A percentile compares a stretch with the other conserved stretches of the same genome.
Evolutionary conservation across 225 moss, liverwort and hornwort genomes (phyloP).

Genomic region (Marchantia paleacea): DNA sequence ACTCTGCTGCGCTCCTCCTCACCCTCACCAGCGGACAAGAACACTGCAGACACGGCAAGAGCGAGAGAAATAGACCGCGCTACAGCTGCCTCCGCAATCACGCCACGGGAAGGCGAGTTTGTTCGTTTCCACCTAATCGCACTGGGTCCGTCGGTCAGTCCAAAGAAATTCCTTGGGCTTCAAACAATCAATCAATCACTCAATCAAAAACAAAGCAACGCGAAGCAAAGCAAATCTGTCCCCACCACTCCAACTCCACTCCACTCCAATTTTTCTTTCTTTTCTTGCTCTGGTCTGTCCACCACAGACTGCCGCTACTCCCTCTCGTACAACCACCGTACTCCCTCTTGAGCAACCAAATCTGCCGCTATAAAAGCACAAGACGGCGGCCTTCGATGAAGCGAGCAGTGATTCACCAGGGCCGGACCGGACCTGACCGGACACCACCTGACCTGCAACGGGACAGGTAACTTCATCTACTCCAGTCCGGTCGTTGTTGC

Average conservation of each 20-base stretch:
- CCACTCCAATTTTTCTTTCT: not conserved
- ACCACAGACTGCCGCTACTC: constrained; percentile 18
- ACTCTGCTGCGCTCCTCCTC: not conserved
- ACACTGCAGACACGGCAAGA: not conserved
- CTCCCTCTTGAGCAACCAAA: not conserved
- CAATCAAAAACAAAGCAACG: too few species aligned
- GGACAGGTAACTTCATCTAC: not conserved
- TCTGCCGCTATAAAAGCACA: not conserved
- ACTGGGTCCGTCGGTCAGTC: not conserved
- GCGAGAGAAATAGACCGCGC: not conserved
- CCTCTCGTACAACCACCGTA: not conserved
- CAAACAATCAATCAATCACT: constrained; percentile 6
- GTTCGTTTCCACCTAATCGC: not conserved
- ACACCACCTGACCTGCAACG: not conserved
- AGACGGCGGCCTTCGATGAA: not conserved
- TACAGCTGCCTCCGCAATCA: not conserved
- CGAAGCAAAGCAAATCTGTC: not conserved
- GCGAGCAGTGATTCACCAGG: not conserved
- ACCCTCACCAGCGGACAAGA: not conserved
- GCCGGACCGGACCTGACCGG: not conserved
- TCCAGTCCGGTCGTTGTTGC: not conserved
- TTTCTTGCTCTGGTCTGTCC: not conserved
- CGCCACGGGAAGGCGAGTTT: not conserved
- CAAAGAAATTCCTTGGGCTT: not conserved
- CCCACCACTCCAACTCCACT: not conserved